Base-by-base conservation (phyloP, 371 early-diverging fungal genomes). In the Actinomucor elegans region DNA sequence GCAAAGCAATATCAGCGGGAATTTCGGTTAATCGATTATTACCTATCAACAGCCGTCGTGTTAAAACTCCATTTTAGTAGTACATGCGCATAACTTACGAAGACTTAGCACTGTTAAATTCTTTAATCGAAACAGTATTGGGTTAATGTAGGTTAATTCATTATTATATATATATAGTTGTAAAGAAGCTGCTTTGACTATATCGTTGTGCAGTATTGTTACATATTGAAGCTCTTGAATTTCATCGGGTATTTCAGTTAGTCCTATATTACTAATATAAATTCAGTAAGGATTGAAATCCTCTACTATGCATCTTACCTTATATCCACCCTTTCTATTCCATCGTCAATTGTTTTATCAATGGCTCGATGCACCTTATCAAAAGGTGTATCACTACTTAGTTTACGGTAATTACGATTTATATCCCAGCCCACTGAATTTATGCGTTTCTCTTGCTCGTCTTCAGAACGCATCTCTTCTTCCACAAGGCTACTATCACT, bases 41-140 rank as follows among this genome's bases (percentile, higher is more conserved):
- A 29, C 83, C 83, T 82, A 18, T 20, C n/a, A n/a, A n/a, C n/a
- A n/a, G n/a, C n/a, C n/a, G n/a, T n/a, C n/a, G n/a, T n/a, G n/a
- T n/a, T n/a, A n/a, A n/a, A n/a, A n/a, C n/a, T n/a, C n/a, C n/a
- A n/a, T n/a, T n/a, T 48, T 48, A 34, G 27, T n/a, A 48, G 27
- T 9, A 11, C 15, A 48, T 18, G n/a, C 21, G 14, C 10, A 29
- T 26, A 11, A 57, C 73, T 60, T 74, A 77, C 83, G 58, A 8
- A 83, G 59, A 45, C 81, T 80, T 3, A 83, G 68, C 6, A 83
- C 83, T 15, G 83, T 73, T 10, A 83, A 49, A 33, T 78, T 79
- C 10, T 73, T 70, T 2, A 83, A 61, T 5, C 55, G 32, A 55
- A 83, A 83, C 2, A 83, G 55, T 18, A 49, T 46, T 34, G 75